Percentiles rank a stretch among this genome's conserved stretches.
Conservation (phyloP, 148 eudicot genomes). For the Persicaria maculosa region DNA sequence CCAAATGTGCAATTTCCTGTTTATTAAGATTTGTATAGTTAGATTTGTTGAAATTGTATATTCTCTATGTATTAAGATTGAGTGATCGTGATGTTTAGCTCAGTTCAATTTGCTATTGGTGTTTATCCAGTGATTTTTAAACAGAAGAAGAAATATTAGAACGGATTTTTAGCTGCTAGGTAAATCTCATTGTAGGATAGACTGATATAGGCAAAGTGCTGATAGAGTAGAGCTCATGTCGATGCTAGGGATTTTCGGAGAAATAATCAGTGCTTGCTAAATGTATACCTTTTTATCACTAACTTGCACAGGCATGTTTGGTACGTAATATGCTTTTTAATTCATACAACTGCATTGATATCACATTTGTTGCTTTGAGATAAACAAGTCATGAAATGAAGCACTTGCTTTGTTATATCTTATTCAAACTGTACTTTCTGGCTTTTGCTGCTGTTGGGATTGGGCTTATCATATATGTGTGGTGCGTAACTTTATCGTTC, state of each 20-base stretch:
- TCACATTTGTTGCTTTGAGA: not conserved
- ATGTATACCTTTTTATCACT: constrained; percentile 34
- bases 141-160: too few species aligned
- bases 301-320: not conserved
- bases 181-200: too few species aligned
- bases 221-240: constrained; percentile 85
- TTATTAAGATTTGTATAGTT: too few species aligned
- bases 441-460: constrained; percentile 68
- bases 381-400: not conserved
- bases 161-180: too few species aligned
- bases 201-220: constrained; percentile 33
- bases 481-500: constrained; percentile 30
- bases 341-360: not conserved
- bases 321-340: not conserved
- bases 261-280: constrained; percentile 67
- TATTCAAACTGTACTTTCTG: constrained; percentile 45
- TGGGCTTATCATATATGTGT: constrained; percentile 68
- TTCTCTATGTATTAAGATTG: too few species aligned
- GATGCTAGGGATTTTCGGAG: constrained; percentile 82
- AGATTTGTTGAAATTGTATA: too few species aligned
- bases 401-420: not conserved
- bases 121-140: too few species aligned
- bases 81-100: too few species aligned
- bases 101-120: too few species aligned
- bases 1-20: too few species aligned